Conservation (phyloP, 805 yeast genomes). For the Saccharomyces paradoxus region DNA sequence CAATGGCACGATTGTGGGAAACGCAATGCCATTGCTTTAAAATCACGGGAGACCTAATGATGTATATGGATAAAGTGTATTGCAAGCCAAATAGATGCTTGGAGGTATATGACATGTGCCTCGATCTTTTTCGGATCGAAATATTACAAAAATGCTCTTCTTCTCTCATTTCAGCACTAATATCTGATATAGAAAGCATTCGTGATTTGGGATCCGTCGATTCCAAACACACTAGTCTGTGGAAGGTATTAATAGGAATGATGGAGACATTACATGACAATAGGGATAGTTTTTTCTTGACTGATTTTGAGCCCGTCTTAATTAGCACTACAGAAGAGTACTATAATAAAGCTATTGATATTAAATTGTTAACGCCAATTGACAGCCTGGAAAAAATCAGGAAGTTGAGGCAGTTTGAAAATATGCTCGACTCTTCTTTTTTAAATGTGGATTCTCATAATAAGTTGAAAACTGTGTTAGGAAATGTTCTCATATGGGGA, state of each 20-base stretch:
- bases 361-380: conserved; percentile 41
- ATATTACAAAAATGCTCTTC: conserved; percentile 45
- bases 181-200: conserved; percentile 18
- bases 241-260: conserved; percentile 61
- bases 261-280: conserved; percentile 54
- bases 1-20: conserved; percentile 45
- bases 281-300: conserved; percentile 54
- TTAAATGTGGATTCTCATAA: conserved; percentile 18
- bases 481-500: conserved; percentile 19
- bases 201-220: conserved; percentile 18
- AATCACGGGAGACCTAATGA: conserved; percentile 72
- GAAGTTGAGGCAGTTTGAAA: conserved; percentile 55
- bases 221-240: conserved; percentile 32
- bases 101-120: conserved; percentile 64
- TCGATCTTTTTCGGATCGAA: conserved; percentile 54
- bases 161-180: conserved; percentile 44
- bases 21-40: conserved; percentile 66
- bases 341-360: conserved; percentile 42
- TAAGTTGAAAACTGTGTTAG: conserved; percentile 15
- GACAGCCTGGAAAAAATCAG: conserved; percentile 45
- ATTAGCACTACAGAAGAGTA: conserved; percentile 46
- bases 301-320: conserved; percentile 59
- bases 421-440: conserved; percentile 25
- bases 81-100: conserved; percentile 60
- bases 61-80: conserved; percentile 82